phyloP scores from a whole-genome alignment of 805 yeast species.

The Wickerhamiella galacta region DNA sequence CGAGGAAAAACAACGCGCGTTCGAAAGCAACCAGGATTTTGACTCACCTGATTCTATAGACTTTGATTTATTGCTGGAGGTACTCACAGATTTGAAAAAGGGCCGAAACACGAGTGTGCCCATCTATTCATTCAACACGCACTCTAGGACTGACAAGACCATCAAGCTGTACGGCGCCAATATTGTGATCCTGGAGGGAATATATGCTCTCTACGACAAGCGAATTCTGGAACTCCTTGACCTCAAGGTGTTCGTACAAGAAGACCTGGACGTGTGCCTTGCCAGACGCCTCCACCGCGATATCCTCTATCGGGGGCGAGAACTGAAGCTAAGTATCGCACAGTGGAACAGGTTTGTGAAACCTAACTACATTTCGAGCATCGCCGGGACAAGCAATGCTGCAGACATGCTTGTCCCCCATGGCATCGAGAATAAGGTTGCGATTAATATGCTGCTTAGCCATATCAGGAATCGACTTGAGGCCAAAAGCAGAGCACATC shows the following conservation, averaged over 20 bases:
- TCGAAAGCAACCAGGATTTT: conserved; percentile 57
- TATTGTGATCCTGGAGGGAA: conserved; percentile 83
- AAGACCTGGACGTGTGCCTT: conserved; percentile 82
- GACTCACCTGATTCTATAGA: conserved; percentile 81
- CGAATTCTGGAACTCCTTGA: conserved; percentile 64
- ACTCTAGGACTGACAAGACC: conserved; percentile 43
- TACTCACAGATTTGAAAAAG: conserved; percentile 46
- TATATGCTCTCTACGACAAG: conserved; percentile 61
- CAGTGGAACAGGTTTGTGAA: conserved; percentile 90
- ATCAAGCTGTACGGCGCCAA: conserved; percentile 82
- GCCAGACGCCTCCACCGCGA: conserved; percentile 81
- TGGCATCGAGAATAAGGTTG: conserved; percentile 68
- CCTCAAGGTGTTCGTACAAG: conserved; percentile 77
- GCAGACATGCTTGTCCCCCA: conserved; percentile 89
- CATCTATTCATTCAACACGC: conserved; percentile 48
- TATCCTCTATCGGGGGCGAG: conserved; percentile 72
- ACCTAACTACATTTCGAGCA: conserved; percentile 68
- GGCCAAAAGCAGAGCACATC: conserved; percentile 48
- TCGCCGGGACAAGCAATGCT: conserved; percentile 55
- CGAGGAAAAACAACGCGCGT: conserved; percentile 49
- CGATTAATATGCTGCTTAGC: conserved; percentile 59
- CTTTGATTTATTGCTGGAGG: conserved; percentile 48
- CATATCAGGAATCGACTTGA: conserved; percentile 62
- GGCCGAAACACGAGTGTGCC: conserved; percentile 57
- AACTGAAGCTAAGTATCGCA: conserved; percentile 57